Evolutionary conservation across 495 filamentous ascomycete species (phyloP).

Genomic region (Talaromyces liani): DNA sequence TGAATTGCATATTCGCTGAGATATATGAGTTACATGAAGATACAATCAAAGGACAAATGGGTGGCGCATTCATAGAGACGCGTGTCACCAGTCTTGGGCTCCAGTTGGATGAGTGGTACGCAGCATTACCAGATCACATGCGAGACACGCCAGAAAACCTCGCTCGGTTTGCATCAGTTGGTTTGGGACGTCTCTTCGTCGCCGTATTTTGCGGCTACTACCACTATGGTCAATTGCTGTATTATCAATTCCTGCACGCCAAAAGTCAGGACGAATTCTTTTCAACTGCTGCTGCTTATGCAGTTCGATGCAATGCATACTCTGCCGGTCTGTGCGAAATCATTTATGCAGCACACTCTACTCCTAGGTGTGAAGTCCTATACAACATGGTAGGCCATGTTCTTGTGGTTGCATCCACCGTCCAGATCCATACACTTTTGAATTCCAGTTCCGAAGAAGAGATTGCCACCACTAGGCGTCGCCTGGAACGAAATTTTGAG

Average conservation of each 20-base stretch:
- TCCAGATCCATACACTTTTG: conserved; percentile 33
- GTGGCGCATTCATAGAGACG: conserved; percentile 8
- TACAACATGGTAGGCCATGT: conserved; percentile 37
- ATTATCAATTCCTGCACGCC: conserved; percentile 34
- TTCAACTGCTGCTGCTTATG: conserved; percentile 17
- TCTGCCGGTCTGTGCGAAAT: conserved; percentile 28
- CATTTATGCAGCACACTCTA: conserved; percentile 21
- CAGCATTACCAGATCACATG: conserved; percentile 20
- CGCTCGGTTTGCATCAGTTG: conserved; percentile 17
- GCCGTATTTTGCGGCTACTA: conserved; percentile 36
- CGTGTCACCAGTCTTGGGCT: conserved; percentile 16
- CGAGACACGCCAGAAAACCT: conserved; percentile 25
- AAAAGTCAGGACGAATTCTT: conserved; percentile 6
- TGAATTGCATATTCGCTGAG: conserved; percentile 24
- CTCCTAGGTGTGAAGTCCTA: conserved; percentile 25
- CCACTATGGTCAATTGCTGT: conserved; percentile 34
- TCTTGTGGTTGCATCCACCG: conserved; percentile 32
- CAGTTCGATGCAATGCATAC: conserved; percentile 27
- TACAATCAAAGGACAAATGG: conserved; percentile 13
- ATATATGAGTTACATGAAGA: conserved; percentile 28
- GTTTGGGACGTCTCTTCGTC: conserved; percentile 30
- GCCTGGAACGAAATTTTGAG: too few relatives aligned
- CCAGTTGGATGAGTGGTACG: conserved; percentile 23
- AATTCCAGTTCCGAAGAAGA: too few relatives aligned
- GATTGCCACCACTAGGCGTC: too few relatives aligned